Conservation (phyloP, 2,329 filamentous ascomycete species). For the Pseudonectria buxi region DNA sequence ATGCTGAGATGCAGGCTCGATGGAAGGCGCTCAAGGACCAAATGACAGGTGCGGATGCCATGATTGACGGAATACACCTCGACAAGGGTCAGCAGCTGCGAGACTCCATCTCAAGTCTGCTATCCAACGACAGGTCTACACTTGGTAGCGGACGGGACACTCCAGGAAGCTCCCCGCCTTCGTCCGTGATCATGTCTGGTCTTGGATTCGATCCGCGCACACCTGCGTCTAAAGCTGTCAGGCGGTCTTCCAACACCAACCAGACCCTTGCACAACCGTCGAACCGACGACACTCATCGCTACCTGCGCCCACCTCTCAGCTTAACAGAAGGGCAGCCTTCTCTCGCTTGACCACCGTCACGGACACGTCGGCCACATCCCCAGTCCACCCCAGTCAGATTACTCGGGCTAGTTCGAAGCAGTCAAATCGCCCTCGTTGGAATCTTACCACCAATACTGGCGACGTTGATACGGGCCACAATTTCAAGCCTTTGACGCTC, state of each 20-base stretch:
- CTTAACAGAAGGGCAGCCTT: constrained; percentile 34
- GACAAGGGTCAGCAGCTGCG: constrained; percentile 69
- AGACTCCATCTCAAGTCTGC: constrained; percentile 87
- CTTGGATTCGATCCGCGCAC: constrained; percentile 44
- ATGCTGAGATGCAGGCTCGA: constrained; percentile 77
- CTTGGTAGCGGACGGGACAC: constrained; percentile 64
- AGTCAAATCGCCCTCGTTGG: constrained; percentile 63
- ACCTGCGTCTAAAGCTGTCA: constrained; percentile 34
- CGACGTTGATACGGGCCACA: constrained; percentile 60
- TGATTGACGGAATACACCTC: constrained; percentile 65
- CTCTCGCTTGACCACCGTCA: constrained; percentile 40
- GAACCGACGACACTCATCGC: constrained; percentile 40
- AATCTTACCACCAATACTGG: constrained; percentile 59
- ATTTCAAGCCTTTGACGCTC: constrained; percentile 56
- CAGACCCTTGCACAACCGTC: constrained; percentile 40
- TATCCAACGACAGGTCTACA: constrained; percentile 73
- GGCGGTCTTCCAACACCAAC: constrained; percentile 42
- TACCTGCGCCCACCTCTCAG: constrained; percentile 39
- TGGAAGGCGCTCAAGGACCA: constrained; percentile 71
- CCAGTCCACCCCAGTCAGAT: constrained; percentile 31
- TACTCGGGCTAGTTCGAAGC: constrained; percentile 39
- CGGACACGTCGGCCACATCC: constrained; percentile 45
- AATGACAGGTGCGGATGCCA: constrained; percentile 68
- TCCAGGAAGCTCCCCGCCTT: constrained; percentile 60
- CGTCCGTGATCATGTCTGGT: constrained; percentile 54